Evolutionary conservation across 805 yeast genomes (phyloP).

Genomic region (Metschnikowia vanudenii): DNA sequence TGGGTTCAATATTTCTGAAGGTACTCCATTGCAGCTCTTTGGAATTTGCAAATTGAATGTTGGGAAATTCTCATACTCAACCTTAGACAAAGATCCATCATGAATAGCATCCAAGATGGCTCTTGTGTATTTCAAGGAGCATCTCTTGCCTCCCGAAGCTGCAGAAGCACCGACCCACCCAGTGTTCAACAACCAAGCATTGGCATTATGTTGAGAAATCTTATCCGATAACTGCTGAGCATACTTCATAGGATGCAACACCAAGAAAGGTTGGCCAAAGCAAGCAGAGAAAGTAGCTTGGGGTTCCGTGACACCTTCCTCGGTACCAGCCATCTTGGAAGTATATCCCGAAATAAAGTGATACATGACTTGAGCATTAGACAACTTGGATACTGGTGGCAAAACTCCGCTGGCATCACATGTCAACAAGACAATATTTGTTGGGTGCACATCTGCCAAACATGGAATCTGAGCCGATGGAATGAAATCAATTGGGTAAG

Average conservation of each 20-base stretch:
- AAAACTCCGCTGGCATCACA: conserved; percentile 98
- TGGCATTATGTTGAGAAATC: conserved; percentile 82
- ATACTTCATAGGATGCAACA: conserved; percentile 95
- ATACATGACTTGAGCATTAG: conserved; percentile 97
- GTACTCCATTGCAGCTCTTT: conserved; percentile 76
- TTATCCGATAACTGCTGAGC: conserved; percentile 95
- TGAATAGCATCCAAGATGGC: conserved; percentile 94
- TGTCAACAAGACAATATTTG: conserved; percentile 86
- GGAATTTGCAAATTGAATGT: conserved; percentile 88
- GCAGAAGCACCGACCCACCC: conserved; percentile 98
- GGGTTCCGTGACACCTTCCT: conserved; percentile 97
- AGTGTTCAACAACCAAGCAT: conserved; percentile 95
- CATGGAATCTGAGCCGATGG: conserved; percentile 97
- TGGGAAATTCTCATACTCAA: conserved; percentile 79
- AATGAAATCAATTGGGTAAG: conserved; percentile 95
- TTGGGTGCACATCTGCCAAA: conserved; percentile 84
- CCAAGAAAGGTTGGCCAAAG: conserved; percentile 98
- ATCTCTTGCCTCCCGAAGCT: conserved; percentile 91
- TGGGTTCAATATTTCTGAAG: conserved; percentile 83
- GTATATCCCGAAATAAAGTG: conserved; percentile 98
- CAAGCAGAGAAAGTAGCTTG: conserved; percentile 98
- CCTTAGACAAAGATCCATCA: conserved; percentile 80
- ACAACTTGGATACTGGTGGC: conserved; percentile 93
- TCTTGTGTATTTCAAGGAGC: conserved; percentile 96
- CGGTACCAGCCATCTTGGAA: conserved; percentile 99